Base-by-base conservation (phyloP, 2,329 filamentous ascomycete species). In the Xylariaceae sp. region DNA sequence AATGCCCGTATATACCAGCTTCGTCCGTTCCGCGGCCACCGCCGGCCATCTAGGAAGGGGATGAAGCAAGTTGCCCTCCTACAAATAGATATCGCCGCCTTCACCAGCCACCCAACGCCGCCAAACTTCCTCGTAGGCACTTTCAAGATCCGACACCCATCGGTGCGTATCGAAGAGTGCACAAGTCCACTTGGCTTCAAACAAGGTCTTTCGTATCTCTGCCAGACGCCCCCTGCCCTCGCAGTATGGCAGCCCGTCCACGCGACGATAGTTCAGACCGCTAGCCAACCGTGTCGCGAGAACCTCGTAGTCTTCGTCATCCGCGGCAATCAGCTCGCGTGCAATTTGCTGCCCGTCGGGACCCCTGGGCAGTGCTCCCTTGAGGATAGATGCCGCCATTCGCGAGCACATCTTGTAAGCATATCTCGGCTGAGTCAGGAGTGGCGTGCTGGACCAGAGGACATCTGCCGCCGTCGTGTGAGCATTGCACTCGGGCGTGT, bases 371-470 rank as follows among this genome's bases (percentile, higher is more conserved):
- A 98, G 64, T 0, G 92, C 92, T 12, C 92, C 92, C 44, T 79
- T 84, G 19, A 98, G 70, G 36, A 98, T 96, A 9, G 87, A 94
- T 5, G 92, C 89, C 5, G 90, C 92, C 83, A 98, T 98, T 34
- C 92, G 83, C 27, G 87, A 94, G 60, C 92, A 98, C 92, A 98
- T 98, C 61, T 98, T 98, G 63, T 95, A 95, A 32, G 83, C 76
- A 58, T 96, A 95, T 22, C 92, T 77, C 9, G 92, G 89, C 19
- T 92, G 69, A 0, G 92, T 98, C 18, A 98, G 68, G 15, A 98
- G 66, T 5, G 92, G 92, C 1, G 92, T 96, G 47, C 89, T 93
- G 33, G 85, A 93, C 92, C 92, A 98, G 5, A 98, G 68, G 1
- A 96, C 83, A 52, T 98, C 92, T 10, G 92, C 93, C 2, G 92